Base-by-base conservation (phyloP, 2,329 filamentous ascomycete species). In the Aspergillus spinulosporus region DNA sequence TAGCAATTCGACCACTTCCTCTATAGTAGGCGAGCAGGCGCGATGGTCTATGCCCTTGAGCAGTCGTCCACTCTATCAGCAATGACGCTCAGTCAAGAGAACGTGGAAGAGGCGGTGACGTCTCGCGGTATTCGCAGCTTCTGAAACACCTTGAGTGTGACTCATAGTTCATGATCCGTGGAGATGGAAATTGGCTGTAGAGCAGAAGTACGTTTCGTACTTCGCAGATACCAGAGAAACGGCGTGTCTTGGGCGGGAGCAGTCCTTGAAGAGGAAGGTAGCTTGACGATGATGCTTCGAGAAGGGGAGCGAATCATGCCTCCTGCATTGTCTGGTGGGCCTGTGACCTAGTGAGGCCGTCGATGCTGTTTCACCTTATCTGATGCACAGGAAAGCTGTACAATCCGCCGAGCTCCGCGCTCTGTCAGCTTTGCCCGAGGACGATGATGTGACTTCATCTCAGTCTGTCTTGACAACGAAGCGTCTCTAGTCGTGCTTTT, bases 321-420 rank as follows among this genome's bases (percentile, higher is more conserved):
- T 53, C 44, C 39, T 37, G 45, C 58, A 56, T 42, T 31, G 12
- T 14, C 5, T 40, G 9, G 52, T 52, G 52, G 52, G 44, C 50
- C 54, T n/a, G 15, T 21, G 31, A 34, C 34, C 34, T 21, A 37
- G 34, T 45, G 42, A 50, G 43, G 31, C 44, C 34, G 42, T 37
- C 37, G 36, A 36, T 32, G 45, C 7, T 56, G 58, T 60, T 60
- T 60, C 58, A 60, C 53, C 48, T 60, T 60, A 52, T 58, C 55
- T 49, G 39, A 48, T 54, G 46, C 39, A 49, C 14, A 11, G 21
- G 21, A 29, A 53, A 26, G 32, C 34, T 52, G 50, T 52, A 47
- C 43, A 46, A 52, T 43, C 29, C 36, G 12, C 8, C 31, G 42
- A 32, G 50, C 47, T 9, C 42, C 34, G 31, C 29, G 21, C 26